Evolutionary conservation across 2,329 filamentous ascomycete species (phyloP).

Genomic region (Cercospora sp.): DNA sequence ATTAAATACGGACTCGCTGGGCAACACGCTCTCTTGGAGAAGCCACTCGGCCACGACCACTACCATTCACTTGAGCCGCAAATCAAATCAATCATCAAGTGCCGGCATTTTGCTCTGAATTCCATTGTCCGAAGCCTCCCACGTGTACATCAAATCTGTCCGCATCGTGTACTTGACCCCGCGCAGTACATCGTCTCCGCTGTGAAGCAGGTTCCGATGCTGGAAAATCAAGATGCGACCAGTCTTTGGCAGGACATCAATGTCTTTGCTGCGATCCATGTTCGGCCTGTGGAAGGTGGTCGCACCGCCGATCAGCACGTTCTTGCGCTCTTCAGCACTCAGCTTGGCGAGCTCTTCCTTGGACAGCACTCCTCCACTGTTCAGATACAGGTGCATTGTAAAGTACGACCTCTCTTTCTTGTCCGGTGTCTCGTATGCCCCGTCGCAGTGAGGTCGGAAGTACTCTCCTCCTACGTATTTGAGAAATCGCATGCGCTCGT

Average conservation of each 20-base stretch:
- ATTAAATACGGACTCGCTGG: neutral
- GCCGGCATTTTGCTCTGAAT: constrained; percentile 22
- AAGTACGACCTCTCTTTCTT: constrained; percentile 53
- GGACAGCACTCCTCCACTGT: constrained; percentile 21
- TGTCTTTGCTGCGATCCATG: constrained; percentile 35
- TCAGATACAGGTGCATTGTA: constrained; percentile 57
- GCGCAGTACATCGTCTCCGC: constrained; percentile 55
- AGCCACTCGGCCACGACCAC: neutral
- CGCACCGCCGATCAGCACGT: constrained; percentile 53
- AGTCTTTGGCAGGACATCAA: constrained; percentile 52
- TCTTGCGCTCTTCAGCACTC: constrained; percentile 34
- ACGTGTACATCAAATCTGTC: constrained; percentile 57
- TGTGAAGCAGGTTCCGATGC: constrained; percentile 55
- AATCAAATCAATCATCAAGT: constrained; percentile 13
- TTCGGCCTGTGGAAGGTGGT: constrained; percentile 52
- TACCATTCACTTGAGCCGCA: neutral
- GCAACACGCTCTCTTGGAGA: neutral
- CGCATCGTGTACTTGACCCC: constrained; percentile 59
- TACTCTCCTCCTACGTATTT: constrained; percentile 72
- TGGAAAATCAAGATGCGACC: constrained; percentile 60
- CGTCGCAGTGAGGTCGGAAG: constrained; percentile 73
- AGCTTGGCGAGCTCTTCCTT: constrained; percentile 25
- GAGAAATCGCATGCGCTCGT: constrained; percentile 74
- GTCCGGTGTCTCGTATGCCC: constrained; percentile 60
- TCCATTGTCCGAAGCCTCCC: constrained; percentile 30